These are phyloP conservation scores for Austroboletus novae-zelandiae DNA, from an alignment of 1,284 basidiomycete species.

Conservation along the genomic window DNA sequence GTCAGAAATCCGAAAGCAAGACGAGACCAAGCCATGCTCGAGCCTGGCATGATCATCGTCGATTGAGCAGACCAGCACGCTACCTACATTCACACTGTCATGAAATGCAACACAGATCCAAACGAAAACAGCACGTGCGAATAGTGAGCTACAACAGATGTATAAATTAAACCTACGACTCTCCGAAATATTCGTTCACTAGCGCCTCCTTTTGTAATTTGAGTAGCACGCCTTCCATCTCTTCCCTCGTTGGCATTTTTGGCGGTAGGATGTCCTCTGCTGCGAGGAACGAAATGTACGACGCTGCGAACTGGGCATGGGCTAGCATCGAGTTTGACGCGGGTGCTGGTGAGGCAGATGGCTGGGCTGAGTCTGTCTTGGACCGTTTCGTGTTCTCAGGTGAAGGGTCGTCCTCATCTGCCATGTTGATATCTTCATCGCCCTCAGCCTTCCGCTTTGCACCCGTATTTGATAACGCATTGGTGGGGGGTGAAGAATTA, in stretches of 20 bases:
- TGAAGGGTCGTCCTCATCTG: conserved; percentile 9
- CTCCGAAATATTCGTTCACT: conserved; percentile 76
- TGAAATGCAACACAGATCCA: not conserved
- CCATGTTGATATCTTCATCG: conserved; percentile 43
- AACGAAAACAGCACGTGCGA: not conserved
- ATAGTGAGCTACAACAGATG: not conserved
- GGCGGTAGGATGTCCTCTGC: conserved; percentile 74
- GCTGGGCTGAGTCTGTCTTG: conserved; percentile 10
- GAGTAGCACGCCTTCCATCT: conserved; percentile 80
- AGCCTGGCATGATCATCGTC: conserved; percentile 13
- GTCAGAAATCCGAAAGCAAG: conserved; percentile 45
- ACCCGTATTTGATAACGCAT: conserved; percentile 13
- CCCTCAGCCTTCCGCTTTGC: conserved; percentile 54
- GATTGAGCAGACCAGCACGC: conserved; percentile 7
- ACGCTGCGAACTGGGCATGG: conserved; percentile 65
- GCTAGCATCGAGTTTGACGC: conserved; percentile 34
- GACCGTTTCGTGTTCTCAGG: conserved; percentile 22
- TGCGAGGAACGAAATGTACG: conserved; percentile 75
- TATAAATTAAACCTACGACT: conserved; percentile 6
- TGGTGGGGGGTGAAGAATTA: conserved; percentile 45
- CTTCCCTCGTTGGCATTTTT: conserved; percentile 68
- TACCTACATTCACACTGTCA: not conserved
- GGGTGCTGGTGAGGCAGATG: conserved; percentile 12
- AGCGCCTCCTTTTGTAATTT: conserved; percentile 79
- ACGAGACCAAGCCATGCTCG: conserved; percentile 22